Evolutionary conservation across 2,329 filamentous ascomycete genomes (phyloP).

Genomic region (Elsinoe arachidis): DNA sequence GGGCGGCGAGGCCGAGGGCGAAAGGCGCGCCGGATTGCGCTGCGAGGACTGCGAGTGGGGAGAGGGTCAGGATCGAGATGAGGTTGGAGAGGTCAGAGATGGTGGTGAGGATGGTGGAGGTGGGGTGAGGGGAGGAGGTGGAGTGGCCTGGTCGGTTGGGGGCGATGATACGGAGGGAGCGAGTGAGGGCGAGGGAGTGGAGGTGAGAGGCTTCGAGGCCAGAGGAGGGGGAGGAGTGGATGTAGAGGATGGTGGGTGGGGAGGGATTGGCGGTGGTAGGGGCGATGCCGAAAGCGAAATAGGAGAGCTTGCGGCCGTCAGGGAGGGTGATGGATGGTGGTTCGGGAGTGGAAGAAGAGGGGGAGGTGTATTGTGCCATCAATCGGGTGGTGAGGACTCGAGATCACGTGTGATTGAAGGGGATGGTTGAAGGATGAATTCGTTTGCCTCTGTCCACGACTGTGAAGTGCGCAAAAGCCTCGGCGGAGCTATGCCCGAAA

Average conservation of each 20-base stretch:
- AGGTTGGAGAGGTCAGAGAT: conserved; percentile 3
- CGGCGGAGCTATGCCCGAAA: conserved; percentile 1
- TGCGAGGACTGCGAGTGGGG: neutral
- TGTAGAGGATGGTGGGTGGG: neutral
- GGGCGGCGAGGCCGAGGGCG: neutral
- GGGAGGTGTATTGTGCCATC: conserved; percentile 10
- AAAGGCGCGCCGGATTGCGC: neutral
- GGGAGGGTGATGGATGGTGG: neutral
- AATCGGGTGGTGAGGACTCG: neutral
- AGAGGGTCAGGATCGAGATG: neutral
- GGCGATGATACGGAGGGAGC: neutral
- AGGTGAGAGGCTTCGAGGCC: neutral
- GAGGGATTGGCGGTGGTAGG: neutral
- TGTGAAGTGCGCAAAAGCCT: neutral
- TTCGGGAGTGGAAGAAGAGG: neutral
- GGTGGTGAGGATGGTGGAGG: neutral
- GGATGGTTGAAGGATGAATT: neutral
- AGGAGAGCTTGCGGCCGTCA: neutral
- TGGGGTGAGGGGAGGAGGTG: neutral
- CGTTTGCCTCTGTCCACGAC: neutral
- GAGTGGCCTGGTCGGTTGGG: neutral
- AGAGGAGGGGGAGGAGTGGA: neutral
- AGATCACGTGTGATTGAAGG: neutral
- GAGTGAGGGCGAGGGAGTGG: neutral
- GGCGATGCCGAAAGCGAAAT: neutral